Evolutionary conservation across 2,329 filamentous ascomycete species (phyloP), one percentile per base, ranked within the genome.

Genomic region (Epichloe sp.): DNA sequence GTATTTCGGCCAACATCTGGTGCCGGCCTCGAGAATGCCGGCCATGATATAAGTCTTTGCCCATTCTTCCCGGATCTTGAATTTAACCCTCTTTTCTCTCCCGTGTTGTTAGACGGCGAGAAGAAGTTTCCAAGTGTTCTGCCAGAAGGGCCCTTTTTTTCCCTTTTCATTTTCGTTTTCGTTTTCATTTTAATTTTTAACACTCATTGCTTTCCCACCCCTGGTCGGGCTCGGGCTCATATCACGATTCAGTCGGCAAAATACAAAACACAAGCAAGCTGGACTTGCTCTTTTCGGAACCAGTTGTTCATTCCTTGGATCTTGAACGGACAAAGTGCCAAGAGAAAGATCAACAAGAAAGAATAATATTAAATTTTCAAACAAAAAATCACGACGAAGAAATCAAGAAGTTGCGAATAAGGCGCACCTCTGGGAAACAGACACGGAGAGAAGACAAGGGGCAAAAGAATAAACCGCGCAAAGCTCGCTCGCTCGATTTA

Each of bases 21-120:
- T 7, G 15, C 50, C 56, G 72, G 71, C 60, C 69, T 59, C 64
- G 60, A 64, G 62, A 61, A 63, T 63, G 62, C 63, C 68, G 71
- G 68, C 73, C 70, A 73, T 66, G 69, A 77, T 79, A 79, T 79
- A 79, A 79, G 75, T 68, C 73, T 72, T 73, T 71, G 68, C 67
- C 67, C 69, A 66, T 71, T 67, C 69, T 68, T 66, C 64, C 61
- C 63, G 59, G 58, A 61, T 56, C 53, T 62, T 54, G 61, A 65
- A 67, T 67, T 70, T 68, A 67, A 63, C 64, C 64, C 64, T 49
- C 51, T 52, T 51, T 47, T 68, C 61, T 66, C 67, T 23, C 6
- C 66, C 61, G 65, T 64, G 59, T 64, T 19, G 19, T 62, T 68
- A 65, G 63, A 70, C 68, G 68, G 65, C 64, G 63, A 65, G 67